These are phyloP conservation scores for Globisporangium cederbergense DNA, from an alignment of 352 stramenopile species.

Conservation along the genomic window DNA sequence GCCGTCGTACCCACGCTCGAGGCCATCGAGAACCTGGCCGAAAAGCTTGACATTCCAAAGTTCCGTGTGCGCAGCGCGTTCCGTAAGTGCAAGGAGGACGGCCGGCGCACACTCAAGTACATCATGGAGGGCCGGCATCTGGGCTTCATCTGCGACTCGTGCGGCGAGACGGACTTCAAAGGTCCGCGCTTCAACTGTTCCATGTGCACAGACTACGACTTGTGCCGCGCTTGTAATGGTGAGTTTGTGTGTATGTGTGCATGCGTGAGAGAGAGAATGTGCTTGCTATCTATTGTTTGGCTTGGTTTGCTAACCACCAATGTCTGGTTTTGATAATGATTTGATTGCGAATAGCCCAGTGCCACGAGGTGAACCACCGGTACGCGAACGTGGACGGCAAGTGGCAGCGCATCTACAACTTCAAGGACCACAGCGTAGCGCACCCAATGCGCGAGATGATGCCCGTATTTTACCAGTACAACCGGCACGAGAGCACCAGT, in stretches of 20 bases:
- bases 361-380: constrained; percentile 58
- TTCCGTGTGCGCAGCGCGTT: constrained; percentile 80
- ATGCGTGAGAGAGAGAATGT: too few relatives aligned
- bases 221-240: constrained; percentile 67
- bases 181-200: constrained; percentile 72
- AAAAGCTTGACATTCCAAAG: constrained; percentile 74
- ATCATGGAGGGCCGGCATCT: constrained; percentile 82
- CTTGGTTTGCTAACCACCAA: not conserved
- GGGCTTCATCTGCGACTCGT: constrained; percentile 82
- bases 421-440: constrained; percentile 53
- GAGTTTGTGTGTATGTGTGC: not conserved
- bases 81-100: constrained; percentile 73
- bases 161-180: constrained; percentile 75
- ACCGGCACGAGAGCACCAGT: not conserved
- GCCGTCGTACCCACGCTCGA: constrained; percentile 38
- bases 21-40: constrained; percentile 55
- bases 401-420: constrained; percentile 75
- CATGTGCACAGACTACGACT: constrained; percentile 76
- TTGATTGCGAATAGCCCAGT: constrained; percentile 32
- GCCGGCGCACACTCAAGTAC: constrained; percentile 56
- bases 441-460: constrained; percentile 70
- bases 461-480: constrained; percentile 65
- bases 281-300: not conserved
- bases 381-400: constrained; percentile 83
- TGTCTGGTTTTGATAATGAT: not conserved